Percentiles rank a stretch among this genome's conserved stretches.
phyloP scores from a whole-genome alignment of 2,329 filamentous ascomycete species.

The Fusarium sp. region DNA sequence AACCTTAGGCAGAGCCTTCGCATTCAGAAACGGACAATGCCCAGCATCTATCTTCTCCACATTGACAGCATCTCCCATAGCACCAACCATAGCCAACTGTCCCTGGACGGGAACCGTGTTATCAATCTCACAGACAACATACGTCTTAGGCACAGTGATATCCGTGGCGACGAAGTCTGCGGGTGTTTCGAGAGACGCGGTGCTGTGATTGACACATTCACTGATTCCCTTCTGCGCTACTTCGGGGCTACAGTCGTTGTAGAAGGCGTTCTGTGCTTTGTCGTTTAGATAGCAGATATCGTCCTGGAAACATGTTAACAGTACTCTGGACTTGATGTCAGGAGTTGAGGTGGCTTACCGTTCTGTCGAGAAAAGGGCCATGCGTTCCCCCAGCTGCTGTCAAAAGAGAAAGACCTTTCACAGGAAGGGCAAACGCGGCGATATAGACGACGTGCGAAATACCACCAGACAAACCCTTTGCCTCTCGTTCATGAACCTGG shows the following conservation, averaged over 20 bases:
- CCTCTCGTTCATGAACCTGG: slow-evolving; percentile 40
- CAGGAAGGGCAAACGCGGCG: slow-evolving; percentile 39
- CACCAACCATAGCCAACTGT: slow-evolving; percentile 36
- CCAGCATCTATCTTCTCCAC: neutral
- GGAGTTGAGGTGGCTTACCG: neutral
- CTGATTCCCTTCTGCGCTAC: neutral
- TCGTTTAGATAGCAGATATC: slow-evolving; percentile 9
- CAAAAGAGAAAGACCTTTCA: neutral
- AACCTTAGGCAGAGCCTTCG: neutral
- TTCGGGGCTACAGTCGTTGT: neutral
- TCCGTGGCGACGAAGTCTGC: slow-evolving; percentile 36
- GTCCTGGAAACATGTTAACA: neutral
- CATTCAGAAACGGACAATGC: neutral
- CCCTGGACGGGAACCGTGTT: slow-evolving; percentile 22
- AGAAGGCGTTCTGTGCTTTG: neutral
- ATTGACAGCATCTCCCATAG: neutral
- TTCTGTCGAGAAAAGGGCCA: slow-evolving; percentile 3
- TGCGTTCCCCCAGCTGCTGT: neutral
- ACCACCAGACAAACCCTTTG: slow-evolving; percentile 41
- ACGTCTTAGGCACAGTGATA: slow-evolving; percentile 38
- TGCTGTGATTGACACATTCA: slow-evolving; percentile 25
- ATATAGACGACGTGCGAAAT: slow-evolving; percentile 44
- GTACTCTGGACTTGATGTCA: accelerated
- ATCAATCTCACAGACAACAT: slow-evolving; percentile 42
- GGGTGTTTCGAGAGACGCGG: slow-evolving; percentile 19